Conservation (phyloP, 305 asterid species). For the Fraxinus baroniana region DNA sequence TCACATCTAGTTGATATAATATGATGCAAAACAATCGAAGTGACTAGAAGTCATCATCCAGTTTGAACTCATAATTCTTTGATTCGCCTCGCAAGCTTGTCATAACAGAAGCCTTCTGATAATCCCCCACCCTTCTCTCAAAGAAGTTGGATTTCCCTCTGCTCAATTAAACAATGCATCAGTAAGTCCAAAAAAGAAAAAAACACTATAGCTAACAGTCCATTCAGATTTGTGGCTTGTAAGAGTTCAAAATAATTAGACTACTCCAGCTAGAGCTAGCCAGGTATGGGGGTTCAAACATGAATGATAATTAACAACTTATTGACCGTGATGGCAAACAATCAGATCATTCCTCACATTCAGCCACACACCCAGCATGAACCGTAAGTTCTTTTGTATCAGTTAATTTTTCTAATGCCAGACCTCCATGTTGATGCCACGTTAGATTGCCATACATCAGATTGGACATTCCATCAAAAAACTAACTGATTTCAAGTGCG, state of each 20-base stretch:
- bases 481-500: neutral
- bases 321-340: neutral
- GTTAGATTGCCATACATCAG: neutral
- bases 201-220: neutral
- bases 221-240: neutral
- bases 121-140: slow-evolving; percentile 71
- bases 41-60: slow-evolving; percentile 70
- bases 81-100: slow-evolving; percentile 52
- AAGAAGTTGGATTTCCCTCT: slow-evolving; percentile 79
- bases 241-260: neutral
- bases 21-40: neutral
- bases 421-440: neutral
- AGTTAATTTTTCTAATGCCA: neutral
- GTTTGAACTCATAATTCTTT: slow-evolving; percentile 55
- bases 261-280: neutral
- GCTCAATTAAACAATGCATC: slow-evolving; percentile 10
- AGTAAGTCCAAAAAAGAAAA: neutral
- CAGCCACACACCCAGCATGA: neutral
- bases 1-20: slow-evolving; percentile 21
- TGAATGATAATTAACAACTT: neutral
- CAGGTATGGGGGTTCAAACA: neutral
- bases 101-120: slow-evolving; percentile 79
- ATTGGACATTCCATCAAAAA: neutral
- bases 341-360: neutral
- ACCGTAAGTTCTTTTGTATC: neutral